Evolutionary conservation across 805 yeast genomes (phyloP).

Genomic region (Yarrowia porcina): DNA sequence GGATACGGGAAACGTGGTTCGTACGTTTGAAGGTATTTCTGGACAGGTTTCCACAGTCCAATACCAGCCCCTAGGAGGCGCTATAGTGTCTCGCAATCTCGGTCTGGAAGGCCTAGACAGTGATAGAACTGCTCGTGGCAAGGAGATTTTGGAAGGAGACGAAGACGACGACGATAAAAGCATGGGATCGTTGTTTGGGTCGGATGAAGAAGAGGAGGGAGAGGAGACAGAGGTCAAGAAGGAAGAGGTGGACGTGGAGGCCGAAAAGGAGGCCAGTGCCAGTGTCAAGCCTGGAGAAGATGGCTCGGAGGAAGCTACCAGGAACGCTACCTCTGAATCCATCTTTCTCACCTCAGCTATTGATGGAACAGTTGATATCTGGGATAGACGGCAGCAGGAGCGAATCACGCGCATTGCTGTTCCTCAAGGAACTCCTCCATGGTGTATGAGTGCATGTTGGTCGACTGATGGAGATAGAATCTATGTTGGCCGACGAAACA

Average conservation of each 20-base stretch:
- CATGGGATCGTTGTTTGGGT: constrained; percentile 60
- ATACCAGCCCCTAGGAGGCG: constrained; percentile 44
- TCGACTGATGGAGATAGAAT: constrained; percentile 73
- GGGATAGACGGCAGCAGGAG: constrained; percentile 66
- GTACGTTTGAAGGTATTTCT: constrained; percentile 52
- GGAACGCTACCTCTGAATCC: constrained; percentile 27
- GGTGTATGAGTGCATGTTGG: constrained; percentile 89
- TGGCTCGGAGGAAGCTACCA: not conserved
- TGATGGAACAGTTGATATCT: constrained; percentile 74
- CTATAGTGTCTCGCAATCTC: constrained; percentile 30
- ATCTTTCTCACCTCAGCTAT: constrained; percentile 76
- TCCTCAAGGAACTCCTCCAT: constrained; percentile 76
- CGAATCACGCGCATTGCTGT: constrained; percentile 49
- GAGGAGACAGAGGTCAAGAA: not conserved
- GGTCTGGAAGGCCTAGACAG: constrained; percentile 30
- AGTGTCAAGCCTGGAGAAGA: constrained; percentile 25
- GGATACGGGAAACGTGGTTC: constrained; percentile 57
- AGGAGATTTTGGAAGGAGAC: constrained; percentile 23
- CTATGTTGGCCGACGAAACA: constrained; percentile 85
- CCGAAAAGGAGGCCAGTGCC: constrained; percentile 16
- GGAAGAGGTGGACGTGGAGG: not conserved
- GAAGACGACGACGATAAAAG: constrained; percentile 33
- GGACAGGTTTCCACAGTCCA: constrained; percentile 80
- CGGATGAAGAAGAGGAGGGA: constrained; percentile 46
- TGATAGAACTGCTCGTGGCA: constrained; percentile 28